Evolutionary conservation across 139 green algal genomes (phyloP).

Genomic region (Spirogloea muscicola): DNA sequence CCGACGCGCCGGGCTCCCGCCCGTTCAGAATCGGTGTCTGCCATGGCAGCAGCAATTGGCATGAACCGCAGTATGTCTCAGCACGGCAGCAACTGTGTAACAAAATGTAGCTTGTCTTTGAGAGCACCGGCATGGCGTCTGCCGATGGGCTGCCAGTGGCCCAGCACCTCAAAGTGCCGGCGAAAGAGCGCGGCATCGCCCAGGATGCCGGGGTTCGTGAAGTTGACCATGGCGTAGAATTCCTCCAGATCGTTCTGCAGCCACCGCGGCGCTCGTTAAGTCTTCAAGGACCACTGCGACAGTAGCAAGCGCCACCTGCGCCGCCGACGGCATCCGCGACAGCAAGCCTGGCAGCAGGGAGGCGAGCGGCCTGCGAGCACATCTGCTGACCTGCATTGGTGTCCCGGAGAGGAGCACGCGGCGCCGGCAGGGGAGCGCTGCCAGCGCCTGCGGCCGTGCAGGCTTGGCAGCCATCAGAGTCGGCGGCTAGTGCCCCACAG

Average conservation of each 20-base stretch:
- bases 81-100: too few species aligned
- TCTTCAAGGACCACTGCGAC: neutral
- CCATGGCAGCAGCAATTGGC: neutral
- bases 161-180: conserved; percentile 52
- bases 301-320: too few species aligned
- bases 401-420: conserved; percentile 90
- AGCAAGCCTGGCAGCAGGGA: too few species aligned
- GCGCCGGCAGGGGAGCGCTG: conserved; percentile 72
- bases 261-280: neutral
- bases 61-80: too few species aligned
- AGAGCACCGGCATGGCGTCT: too few species aligned
- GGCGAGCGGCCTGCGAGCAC: too few species aligned
- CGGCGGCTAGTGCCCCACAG: too few species aligned
- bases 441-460: conserved; percentile 61
- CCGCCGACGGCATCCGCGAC: too few species aligned
- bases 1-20: conserved; percentile 76
- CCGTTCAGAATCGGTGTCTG: conserved; percentile 65
- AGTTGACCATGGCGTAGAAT: conserved; percentile 96
- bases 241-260: conserved; percentile 94
- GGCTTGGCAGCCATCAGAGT: neutral
- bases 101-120: too few species aligned
- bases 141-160: too few species aligned
- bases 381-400: conserved; percentile 53
- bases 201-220: conserved; percentile 92
- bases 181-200: conserved; percentile 75